A percentile compares a stretch with the other conserved stretches of the same genome.
Evolutionary conservation across 1,139 yeast species (phyloP).

Genomic region (Geotrichum cucujoidarum): DNA sequence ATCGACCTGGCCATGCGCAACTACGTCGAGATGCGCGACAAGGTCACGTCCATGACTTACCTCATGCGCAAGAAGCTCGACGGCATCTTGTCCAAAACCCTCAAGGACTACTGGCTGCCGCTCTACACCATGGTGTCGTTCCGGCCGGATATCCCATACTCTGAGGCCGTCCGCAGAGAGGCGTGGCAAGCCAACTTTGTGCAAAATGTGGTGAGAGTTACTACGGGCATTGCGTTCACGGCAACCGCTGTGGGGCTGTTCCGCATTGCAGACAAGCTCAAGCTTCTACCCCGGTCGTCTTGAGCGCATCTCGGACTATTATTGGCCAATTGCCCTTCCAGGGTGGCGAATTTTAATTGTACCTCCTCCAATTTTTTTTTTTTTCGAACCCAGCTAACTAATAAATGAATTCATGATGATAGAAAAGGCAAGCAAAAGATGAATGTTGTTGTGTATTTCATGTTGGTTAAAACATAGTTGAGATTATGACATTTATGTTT

Average conservation of each 20-base stretch:
- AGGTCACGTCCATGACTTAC: slow-evolving; percentile 63
- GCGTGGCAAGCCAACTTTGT: slow-evolving; percentile 43
- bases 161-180: slow-evolving; percentile 57
- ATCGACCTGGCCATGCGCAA: slow-evolving; percentile 74
- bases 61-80: slow-evolving; percentile 66
- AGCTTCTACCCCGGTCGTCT: slow-evolving; percentile 4
- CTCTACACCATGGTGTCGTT: slow-evolving; percentile 90
- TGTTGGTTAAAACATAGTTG: not conserved
- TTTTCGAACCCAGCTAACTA: not conserved
- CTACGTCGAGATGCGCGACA: slow-evolving; percentile 82
- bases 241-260: slow-evolving; percentile 8
- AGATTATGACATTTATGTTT: not conserved
- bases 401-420: too few relatives aligned
- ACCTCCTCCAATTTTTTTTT: not conserved
- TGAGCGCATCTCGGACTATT: too few relatives aligned
- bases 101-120: slow-evolving; percentile 71
- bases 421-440: too few relatives aligned
- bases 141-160: slow-evolving; percentile 74
- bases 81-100: slow-evolving; percentile 51
- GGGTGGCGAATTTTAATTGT: too few relatives aligned
- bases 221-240: slow-evolving; percentile 11
- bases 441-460: too few relatives aligned
- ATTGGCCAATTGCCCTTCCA: too few relatives aligned
- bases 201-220: slow-evolving; percentile 14
- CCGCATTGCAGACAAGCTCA: slow-evolving; percentile 15